These are phyloP conservation scores for Athelia psychrophila DNA, from an alignment of 1,284 basidiomycete species.

Conservation along the genomic window DNA sequence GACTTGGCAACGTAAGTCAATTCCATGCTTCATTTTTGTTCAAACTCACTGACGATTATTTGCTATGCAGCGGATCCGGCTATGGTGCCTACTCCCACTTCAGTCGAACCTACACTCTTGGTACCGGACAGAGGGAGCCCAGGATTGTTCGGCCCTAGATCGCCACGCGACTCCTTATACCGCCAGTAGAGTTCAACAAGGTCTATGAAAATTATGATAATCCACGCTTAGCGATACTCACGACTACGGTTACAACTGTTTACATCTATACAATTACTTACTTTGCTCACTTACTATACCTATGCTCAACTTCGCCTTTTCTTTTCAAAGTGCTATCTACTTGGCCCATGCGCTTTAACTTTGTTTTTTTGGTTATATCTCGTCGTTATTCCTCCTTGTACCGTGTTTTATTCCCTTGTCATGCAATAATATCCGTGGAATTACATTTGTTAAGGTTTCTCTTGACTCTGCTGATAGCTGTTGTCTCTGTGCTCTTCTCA, in stretches of 20 bases:
- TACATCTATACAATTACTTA: not conserved
- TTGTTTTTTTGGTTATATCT: too few species aligned
- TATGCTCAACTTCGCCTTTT: slow-evolving; percentile 1
- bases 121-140: slow-evolving; percentile 53
- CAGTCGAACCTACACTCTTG: slow-evolving; percentile 47
- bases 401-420: too few species aligned
- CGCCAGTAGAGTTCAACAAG: too few species aligned
- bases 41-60: slow-evolving; percentile 6
- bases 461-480: too few species aligned
- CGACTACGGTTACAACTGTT: not conserved
- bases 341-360: too few species aligned
- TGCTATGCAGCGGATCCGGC: slow-evolving; percentile 40
- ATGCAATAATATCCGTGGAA: too few species aligned
- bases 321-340: slow-evolving; percentile 14
- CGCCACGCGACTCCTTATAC: slow-evolving; percentile 38
- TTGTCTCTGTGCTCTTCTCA: too few species aligned
- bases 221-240: not conserved
- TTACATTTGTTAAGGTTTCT: too few species aligned
- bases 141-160: slow-evolving; percentile 64
- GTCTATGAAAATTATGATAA: not conserved
- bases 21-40: slow-evolving; percentile 8
- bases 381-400: too few species aligned
- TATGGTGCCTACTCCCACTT: slow-evolving; percentile 47
- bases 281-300: not conserved
- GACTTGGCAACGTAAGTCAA: slow-evolving; percentile 66